Base-by-base conservation (phyloP, 257 asterid species). In the Petrea volubilis region DNA sequence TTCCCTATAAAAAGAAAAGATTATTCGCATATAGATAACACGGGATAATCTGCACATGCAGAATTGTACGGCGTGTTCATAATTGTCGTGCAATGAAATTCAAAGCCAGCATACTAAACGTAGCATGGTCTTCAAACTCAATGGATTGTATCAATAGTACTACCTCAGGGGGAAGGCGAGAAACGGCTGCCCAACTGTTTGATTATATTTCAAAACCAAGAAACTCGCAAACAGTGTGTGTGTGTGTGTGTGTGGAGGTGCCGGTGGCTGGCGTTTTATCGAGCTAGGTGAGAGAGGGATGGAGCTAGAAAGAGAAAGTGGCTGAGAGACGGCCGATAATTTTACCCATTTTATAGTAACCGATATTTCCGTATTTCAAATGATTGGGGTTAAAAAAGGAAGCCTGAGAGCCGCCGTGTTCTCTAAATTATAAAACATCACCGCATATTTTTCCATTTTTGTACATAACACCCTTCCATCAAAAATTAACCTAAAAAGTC, bases 281-380 rank as follows among this genome's bases (percentile, higher is more conserved):
- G 46, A 40, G 68, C 18, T 25, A 55, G 31, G 43, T 43, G 40
- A 15, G 74, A 38, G 64, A 12, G 47, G 1, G 4, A 36, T 6
- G 34, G n/a, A 55, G 49, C 7, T 31, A 57, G 63, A 9, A 34
- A 5, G 38, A 53, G 58, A 53, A 63, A 60, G 50, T 70, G 80
- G 78, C 65, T 43, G 65, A 43, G 78, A 61, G 76, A 71, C 75
- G 78, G 81, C 81, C 73, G 62, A 70, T 23, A 62, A 23, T 60
- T 74, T 20, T 25, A 60, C 71, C 58, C 62, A 0, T 40, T 65
- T 71, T 72, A 43, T 64, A 64, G 53, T 36, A 71, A 71, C 61
- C 53, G 36, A 60, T 60, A 15, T 47, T 70, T 29, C 24, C 13
- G 29, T 41, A 41, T 23, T 41, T 2, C 40, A 28, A 14, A 1